Base-by-base conservation (phyloP, 768 basidiomycete genomes). In the Xerocomellus dryophilus region DNA sequence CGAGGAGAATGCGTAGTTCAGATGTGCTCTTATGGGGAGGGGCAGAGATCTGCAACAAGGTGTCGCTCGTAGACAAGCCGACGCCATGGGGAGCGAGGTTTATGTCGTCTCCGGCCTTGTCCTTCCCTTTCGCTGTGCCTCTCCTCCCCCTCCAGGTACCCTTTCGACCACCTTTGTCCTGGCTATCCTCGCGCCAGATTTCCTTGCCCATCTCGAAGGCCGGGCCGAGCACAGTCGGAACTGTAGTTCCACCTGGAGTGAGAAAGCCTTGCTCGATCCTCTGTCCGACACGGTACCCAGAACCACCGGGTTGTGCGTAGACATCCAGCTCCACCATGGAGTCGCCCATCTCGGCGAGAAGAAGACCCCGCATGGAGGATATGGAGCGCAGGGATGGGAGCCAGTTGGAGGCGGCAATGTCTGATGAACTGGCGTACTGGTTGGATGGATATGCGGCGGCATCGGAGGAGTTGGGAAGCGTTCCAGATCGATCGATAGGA, bases 1-100 rank as follows among this genome's bases (percentile, higher is more conserved):
- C 88, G 7, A 90, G 76, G 47, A 89, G 76, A 31, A 78, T 67
- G 53, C 79, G 81, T 44, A 88, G 75, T 61, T 88, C 84, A 17
- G 77, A 77, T 7, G 79, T 75, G 46, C 76, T 83, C 59, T 77
- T 72, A 29, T 73, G 71, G 27, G 81, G 75, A 4, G 78, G 71
- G 15, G 73, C 76, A n/a, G 78, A 76, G 41, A 76, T 68, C 60
- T 73, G 80, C 43, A 85, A 73, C 39, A 86, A 71, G 18, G 83
- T 86, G 21, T 78, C 79, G 43, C 68, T 69, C 74, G 78, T 46
- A 75, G 75, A 50, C 65, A 73, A 34, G 77, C 73, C 57, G 18
- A 61, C 59, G 52, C 57, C 55, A 7, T 56, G 56, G 38, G 47
- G 46, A 8, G 52, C 34, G 50, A 51, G 38, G 47, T 12, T 18